Percentiles rank a stretch among this genome's conserved stretches.
Evolutionary conservation across 345 rosid genomes (phyloP).

Genomic region (Eucalyptus pauciflora): DNA sequence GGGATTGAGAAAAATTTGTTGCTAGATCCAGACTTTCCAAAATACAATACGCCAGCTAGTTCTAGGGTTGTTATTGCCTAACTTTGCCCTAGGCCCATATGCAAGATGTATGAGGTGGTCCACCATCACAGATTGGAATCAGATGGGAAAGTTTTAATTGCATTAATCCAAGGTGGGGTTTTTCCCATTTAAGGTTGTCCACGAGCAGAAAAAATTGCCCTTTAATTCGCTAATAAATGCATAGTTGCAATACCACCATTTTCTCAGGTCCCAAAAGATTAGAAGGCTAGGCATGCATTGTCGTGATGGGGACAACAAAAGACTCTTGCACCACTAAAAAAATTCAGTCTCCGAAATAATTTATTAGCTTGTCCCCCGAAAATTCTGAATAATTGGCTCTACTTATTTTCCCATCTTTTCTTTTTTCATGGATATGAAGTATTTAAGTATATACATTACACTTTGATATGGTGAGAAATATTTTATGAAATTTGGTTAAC

Average conservation of each 20-base stretch:
- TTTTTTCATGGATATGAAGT: neutral
- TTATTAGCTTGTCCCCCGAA: neutral
- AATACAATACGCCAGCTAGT: neutral
- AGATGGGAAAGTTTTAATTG: neutral
- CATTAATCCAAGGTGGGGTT: neutral
- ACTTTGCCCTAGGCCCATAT: neutral
- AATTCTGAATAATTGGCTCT: neutral
- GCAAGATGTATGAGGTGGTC: neutral
- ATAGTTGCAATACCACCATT: neutral
- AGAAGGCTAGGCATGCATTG: neutral
- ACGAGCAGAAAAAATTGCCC: neutral
- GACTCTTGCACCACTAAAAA: neutral
- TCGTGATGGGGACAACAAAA: neutral
- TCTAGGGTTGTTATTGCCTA: neutral
- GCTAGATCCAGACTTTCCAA: neutral
- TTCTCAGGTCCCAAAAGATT: neutral
- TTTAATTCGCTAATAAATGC: neutral
- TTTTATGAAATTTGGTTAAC: neutral
- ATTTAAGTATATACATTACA: neutral
- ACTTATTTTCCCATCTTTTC: neutral
- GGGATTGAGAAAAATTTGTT: neutral
- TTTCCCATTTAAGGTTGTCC: neutral
- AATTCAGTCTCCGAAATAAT: neutral
- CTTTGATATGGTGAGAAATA: neutral
- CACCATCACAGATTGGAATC: neutral